A percentile compares a stretch with the other conserved stretches of the same genome.
Evolutionary conservation across 208 protist species (phyloP).

Genomic region (Acanthamoeba lenticulata): DNA sequence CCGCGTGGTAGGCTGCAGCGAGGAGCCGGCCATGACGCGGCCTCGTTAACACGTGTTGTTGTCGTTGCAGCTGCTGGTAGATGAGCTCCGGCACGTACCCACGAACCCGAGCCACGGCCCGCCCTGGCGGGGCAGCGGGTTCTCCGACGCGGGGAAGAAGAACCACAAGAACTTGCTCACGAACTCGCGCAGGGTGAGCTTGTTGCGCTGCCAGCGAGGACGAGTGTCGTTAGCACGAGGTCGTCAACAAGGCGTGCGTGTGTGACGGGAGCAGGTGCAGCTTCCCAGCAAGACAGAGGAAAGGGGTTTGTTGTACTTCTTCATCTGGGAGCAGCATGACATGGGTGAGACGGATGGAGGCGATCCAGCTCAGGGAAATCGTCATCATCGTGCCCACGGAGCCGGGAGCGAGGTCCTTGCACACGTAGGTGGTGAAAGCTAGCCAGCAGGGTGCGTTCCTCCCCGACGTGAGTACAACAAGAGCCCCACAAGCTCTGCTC

Average conservation of each 20-base stretch:
- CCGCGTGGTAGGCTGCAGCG: not conserved
- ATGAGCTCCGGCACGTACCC: not conserved
- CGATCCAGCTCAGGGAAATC: not conserved
- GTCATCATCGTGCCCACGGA: not conserved
- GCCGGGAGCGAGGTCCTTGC: not conserved
- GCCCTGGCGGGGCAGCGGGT: not conserved
- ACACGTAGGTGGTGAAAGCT: not conserved
- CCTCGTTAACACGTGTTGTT: not conserved
- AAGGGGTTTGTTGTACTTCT: not conserved
- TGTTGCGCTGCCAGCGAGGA: not conserved
- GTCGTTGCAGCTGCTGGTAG: not conserved
- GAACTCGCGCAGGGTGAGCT: not conserved
- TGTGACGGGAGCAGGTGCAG: not conserved
- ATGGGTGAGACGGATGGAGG: not conserved
- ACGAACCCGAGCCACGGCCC: not conserved
- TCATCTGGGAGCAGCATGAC: not conserved
- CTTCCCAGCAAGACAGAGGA: not conserved
- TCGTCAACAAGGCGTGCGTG: not conserved
- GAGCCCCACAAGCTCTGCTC: not conserved
- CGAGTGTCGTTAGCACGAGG: not conserved
- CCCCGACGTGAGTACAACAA: no score
- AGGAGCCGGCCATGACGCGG: not conserved
- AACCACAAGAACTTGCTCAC: not conserved
- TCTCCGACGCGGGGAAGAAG: not conserved
- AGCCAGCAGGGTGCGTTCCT: no score